phyloP scores from a whole-genome alignment of 257 asterid species.

The Plantago elongata region DNA sequence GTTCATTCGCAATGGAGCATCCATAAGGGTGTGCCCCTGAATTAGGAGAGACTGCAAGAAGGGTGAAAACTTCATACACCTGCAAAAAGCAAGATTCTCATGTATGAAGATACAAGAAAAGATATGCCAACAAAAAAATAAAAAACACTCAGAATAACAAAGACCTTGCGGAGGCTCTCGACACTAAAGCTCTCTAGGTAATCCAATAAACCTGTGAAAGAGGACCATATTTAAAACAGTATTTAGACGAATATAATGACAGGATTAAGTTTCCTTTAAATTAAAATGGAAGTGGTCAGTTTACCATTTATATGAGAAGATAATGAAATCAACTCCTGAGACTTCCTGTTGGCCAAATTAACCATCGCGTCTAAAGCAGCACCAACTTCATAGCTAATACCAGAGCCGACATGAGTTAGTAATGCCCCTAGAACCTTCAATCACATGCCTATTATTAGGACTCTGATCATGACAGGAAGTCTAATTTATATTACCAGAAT shows the following conservation, averaged over 20 bases:
- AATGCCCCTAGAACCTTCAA: constrained; percentile 79
- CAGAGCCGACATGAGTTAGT: constrained; percentile 81
- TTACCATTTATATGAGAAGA: constrained; percentile 71
- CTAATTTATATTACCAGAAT: constrained; percentile 11
- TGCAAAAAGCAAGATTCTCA: constrained; percentile 25
- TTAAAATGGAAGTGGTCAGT: constrained; percentile 14
- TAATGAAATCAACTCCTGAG: constrained; percentile 66
- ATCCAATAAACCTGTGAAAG: constrained; percentile 71
- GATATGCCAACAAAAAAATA: constrained; percentile 12
- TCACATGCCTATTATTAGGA: constrained; percentile 17
- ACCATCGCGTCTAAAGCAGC: constrained; percentile 74
- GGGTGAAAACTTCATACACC: constrained; percentile 79
- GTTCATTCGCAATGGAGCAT: constrained; percentile 74
- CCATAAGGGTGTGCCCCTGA: constrained; percentile 54
- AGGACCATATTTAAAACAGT: constrained; percentile 13
- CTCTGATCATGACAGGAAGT: constrained; percentile 26
- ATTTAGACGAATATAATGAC: constrained; percentile 10
- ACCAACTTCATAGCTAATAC: constrained; percentile 60
- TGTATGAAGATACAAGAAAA: not conserved
- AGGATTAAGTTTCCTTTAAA: constrained; percentile 10
- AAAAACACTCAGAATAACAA: constrained; percentile 6
- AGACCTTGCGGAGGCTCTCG: constrained; percentile 73
- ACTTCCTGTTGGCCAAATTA: constrained; percentile 52
- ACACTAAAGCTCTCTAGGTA: constrained; percentile 71
- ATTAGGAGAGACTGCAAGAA: constrained; percentile 60